Base-by-base conservation (phyloP, 257 asterid genomes). In the Solanum tarijense region DNA sequence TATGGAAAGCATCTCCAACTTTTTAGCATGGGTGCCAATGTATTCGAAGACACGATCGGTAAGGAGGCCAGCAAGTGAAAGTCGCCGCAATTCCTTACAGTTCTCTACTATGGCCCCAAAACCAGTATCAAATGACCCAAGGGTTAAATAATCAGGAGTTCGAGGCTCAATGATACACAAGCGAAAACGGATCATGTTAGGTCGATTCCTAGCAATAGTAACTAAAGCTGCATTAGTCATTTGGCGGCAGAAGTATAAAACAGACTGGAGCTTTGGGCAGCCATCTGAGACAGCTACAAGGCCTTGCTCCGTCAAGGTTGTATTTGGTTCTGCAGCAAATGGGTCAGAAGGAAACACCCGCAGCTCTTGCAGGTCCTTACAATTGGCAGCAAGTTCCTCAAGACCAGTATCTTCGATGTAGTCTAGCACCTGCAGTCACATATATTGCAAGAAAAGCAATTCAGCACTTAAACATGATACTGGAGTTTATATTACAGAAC, bases 291-390 rank as follows among this genome's bases (percentile, higher is more conserved):
- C 98, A 21, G 95, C 86, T 78, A 97, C 98, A 31, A 97, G 99
- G 83, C 99, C 99, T 84, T 90, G 93, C 88, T 97, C 99, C 0
- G 99, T 97, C 89, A 97, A 90, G 79, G 93, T 91, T 9, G 94
- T 96, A 38, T 97, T 93, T n/a, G 95, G 94, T 69, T 95, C 99
- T 25, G 92, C 96, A 72, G 91, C 98, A 72, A 87, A 96, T 14
- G 98, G 99, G 39, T 96, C 98, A 1, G 99, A 97, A 34, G 98
- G 99, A 84, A 97, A 97, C n/a, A 97, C 99, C 82, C 99, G 89
- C 58, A 97, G 95, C 81, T 96, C 99, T 52, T 91, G 96, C 83
- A 97, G 92, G 90, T 93, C 95, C 92, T 96, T 97, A 92, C 99
- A 97, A 65, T 96, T 90, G 48, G 94, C 84, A 5, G 98, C 95